Evolutionary conservation across 2,329 filamentous ascomycete species (phyloP).

Genomic region (Fusarium haematococcum): DNA sequence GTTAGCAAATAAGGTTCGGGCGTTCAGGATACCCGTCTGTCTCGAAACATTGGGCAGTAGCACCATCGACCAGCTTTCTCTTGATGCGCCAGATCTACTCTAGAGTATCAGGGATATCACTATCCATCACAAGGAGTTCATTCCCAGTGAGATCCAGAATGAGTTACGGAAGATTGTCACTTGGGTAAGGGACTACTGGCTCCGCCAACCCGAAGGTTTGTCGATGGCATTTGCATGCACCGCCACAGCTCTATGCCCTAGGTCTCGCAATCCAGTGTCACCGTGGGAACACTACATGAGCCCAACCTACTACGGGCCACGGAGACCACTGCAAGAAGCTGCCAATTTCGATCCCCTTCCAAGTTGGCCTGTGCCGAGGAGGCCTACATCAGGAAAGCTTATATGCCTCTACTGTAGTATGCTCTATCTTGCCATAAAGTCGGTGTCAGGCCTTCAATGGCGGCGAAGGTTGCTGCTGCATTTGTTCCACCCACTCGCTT

Average conservation of each 20-base stretch:
- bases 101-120: not conserved
- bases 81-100: not conserved
- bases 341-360: no score
- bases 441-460: not conserved
- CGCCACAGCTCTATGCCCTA: no score
- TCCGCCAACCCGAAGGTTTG: not conserved
- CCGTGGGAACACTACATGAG: no score
- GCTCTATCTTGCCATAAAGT: not conserved
- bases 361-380: not conserved
- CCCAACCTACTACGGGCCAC: no score
- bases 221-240: no score
- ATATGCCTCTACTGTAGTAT: not conserved
- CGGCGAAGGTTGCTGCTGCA: not conserved
- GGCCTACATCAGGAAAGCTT: not conserved
- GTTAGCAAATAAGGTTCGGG: no score
- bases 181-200: not conserved
- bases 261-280: no score
- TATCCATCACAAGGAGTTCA: not conserved
- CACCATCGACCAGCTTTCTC: no score
- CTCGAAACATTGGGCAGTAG: no score
- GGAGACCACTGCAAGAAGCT: no score
- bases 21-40: no score
- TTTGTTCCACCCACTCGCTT: not conserved
- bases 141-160: not conserved
- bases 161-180: not conserved